These are phyloP conservation scores for Ceratonia siliqua DNA, from an alignment of 306 rosid species.

Conservation along the genomic window DNA sequence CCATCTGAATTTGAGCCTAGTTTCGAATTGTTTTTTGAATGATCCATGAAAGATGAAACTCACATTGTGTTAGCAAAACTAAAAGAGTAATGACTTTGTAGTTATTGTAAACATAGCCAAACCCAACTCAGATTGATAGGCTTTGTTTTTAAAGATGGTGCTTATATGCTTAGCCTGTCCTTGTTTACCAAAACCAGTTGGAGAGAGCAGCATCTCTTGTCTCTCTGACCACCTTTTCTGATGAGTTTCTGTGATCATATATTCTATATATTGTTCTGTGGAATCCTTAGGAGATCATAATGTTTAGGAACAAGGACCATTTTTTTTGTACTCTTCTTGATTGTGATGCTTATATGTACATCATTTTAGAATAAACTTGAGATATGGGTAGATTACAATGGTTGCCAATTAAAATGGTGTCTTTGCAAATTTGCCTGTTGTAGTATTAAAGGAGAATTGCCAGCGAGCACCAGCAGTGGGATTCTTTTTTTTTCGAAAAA, in stretches of 20 bases:
- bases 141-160: too few relatives aligned
- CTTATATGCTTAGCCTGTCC: neutral
- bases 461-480: neutral
- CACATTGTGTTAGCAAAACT: too few relatives aligned
- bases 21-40: too few relatives aligned
- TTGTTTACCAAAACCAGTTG: neutral
- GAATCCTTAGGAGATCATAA: slow-evolving; percentile 30
- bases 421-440: too few relatives aligned
- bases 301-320: neutral
- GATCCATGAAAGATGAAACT: too few relatives aligned
- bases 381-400: slow-evolving; percentile 10
- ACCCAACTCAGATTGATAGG: too few relatives aligned
- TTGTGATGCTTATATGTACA: slow-evolving; percentile 6
- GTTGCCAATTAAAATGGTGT: too few relatives aligned
- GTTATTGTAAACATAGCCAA: too few relatives aligned
- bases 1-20: too few relatives aligned
- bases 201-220: neutral
- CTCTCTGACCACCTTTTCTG: neutral
- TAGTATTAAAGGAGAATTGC: neutral
- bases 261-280: neutral
- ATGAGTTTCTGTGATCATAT: neutral
- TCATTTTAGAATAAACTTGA: slow-evolving; percentile 30
- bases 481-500: neutral
- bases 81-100: too few relatives aligned
- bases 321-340: slow-evolving; percentile 12